Evolutionary conservation across 768 basidiomycete genomes (phyloP), one percentile per base, ranked within the genome.

Genomic region (Ephemerocybe angulata): DNA sequence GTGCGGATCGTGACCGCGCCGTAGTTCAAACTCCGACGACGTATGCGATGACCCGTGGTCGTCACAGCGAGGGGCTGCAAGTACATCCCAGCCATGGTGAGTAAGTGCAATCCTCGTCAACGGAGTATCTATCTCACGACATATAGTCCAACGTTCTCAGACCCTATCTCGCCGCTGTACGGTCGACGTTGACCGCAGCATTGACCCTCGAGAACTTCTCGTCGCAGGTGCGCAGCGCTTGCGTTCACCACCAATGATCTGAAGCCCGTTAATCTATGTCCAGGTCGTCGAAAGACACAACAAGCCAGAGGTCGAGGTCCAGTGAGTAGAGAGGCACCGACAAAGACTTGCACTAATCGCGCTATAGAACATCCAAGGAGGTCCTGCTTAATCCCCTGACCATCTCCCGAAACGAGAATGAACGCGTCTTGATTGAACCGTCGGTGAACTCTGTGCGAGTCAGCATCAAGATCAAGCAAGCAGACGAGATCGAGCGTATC

Each of bases 391-490:
- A 93, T 64, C 91, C 97, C 15, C 78, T 98, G 41, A 86, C 85
- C 37, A 98, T 98, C 73, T 95, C 95, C 11, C 87, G 97, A 62
- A 98, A 97, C 69, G 94, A 98, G 75, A 91, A 94, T 63, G 97
- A 99, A 69, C 87, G 90, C 57, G 97, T 98, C 63, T 76, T 99
- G 62, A 93, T 99, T 73, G 97, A 99, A 71, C 89, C 97, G 2
- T 94, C 93, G 2, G 85, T 98, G 74, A 99, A 99, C 75, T 96
- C 94, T 1, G 91, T 98, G 68, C 87, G 97, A 38, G 79, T 99
- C 55, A 93, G 90, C 72, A 98, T 99, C 75, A 93, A 88, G 77
- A 98, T 99, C 69, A 99, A 99, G 71, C 97, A 99, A 69, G 94
- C 97, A 30, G 97, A 99, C 71, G 97, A 99, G 75, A 96, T 98